Evolutionary conservation across 768 basidiomycete genomes (phyloP), one percentile per base, ranked within the genome.

Genomic region (Erythrobasidium yunnanense): DNA sequence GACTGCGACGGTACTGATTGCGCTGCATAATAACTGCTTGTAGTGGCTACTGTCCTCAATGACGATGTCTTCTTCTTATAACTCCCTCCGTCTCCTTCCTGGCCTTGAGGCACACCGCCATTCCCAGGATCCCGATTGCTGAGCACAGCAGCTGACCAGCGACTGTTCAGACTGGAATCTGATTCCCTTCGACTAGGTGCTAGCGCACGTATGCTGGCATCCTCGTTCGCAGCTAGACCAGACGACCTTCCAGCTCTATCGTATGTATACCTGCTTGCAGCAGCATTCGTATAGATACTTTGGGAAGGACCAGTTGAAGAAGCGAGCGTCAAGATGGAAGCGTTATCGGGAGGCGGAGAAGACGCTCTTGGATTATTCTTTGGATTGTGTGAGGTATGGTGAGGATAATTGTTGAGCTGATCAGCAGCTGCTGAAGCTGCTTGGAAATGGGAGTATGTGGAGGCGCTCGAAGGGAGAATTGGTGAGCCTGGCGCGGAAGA

Each of bases 331-430:
- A 96, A 80, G 60, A 92, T 79, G 1, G 88, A 91, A 1, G 93
- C 93, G 73, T 97, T 91, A 73, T 92, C 90, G 49, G 84, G 79
- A 0, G 93, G 92, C 22, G 89, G 87, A 4, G 88, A 88, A 17
- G 87, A 86, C 23, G 95, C 93, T 23, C 88, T 84, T 0, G 93
- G 93, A 73, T 99, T 99, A 76, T 95, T 89, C 50, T 90, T 83
- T 8, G 93, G 92, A 77, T 96, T 90, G 58, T 89, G 90, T n/a
- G 83, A 78, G 0, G 90, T 90, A 74, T 93, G 90, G 34, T 87
- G 81, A 0, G 92, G 93, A 27, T 58, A 58, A 46, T 58, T 29
- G 55, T 56, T 27, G 2, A 58, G 25, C 20, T 23, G 35, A 15
- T 58, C 56, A 27, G 27, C 38, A 34, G 8, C 27, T 15, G 22